A percentile compares a stretch with the other conserved stretches of the same genome.
phyloP scores from a whole-genome alignment of 2,329 filamentous ascomycete genomes.

The Trichoderma pleuroti region DNA sequence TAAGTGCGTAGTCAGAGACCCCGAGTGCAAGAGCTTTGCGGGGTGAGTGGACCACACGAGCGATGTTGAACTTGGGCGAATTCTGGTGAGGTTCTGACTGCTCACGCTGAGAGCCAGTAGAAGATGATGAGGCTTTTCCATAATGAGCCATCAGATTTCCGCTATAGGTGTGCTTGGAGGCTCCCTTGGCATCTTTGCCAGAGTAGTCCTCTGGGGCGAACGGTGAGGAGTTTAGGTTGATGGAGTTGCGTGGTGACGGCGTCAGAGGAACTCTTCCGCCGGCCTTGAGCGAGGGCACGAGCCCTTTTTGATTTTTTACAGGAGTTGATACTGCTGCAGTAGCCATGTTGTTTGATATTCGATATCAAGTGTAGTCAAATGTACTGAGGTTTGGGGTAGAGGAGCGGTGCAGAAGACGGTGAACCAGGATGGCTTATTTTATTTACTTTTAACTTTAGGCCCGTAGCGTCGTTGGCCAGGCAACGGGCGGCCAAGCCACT shows the following conservation, averaged over 20 bases:
- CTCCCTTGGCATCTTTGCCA: slow-evolving; percentile 49
- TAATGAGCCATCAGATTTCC: slow-evolving; percentile 78
- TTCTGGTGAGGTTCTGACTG: slow-evolving; percentile 47
- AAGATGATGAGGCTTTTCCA: slow-evolving; percentile 63
- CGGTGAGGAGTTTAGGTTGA: slow-evolving; percentile 64
- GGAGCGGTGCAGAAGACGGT: slow-evolving; percentile 24
- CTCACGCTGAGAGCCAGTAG: slow-evolving; percentile 62
- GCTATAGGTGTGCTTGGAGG: slow-evolving; percentile 71
- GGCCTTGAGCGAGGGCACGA: slow-evolving; percentile 89
- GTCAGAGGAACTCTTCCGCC: slow-evolving; percentile 93
- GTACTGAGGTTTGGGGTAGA: neutral
- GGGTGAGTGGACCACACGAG: slow-evolving; percentile 68
- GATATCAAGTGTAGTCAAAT: slow-evolving; percentile 20
- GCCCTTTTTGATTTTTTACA: slow-evolving; percentile 87
- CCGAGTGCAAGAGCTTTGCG: slow-evolving; percentile 82
- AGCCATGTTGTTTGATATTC: slow-evolving; percentile 60
- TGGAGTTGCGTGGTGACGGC: slow-evolving; percentile 73
- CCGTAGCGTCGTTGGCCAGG: slow-evolving; percentile 35
- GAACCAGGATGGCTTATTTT: slow-evolving; percentile 33
- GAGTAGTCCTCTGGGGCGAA: slow-evolving; percentile 67
- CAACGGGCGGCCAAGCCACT: slow-evolving; percentile 31
- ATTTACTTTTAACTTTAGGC: slow-evolving; percentile 41
- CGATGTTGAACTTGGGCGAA: slow-evolving; percentile 96
- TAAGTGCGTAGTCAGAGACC: slow-evolving; percentile 87
- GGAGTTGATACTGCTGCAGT: slow-evolving; percentile 79